Conservation (phyloP, 768 basidiomycete species). For the Suillus cothurnatus region DNA sequence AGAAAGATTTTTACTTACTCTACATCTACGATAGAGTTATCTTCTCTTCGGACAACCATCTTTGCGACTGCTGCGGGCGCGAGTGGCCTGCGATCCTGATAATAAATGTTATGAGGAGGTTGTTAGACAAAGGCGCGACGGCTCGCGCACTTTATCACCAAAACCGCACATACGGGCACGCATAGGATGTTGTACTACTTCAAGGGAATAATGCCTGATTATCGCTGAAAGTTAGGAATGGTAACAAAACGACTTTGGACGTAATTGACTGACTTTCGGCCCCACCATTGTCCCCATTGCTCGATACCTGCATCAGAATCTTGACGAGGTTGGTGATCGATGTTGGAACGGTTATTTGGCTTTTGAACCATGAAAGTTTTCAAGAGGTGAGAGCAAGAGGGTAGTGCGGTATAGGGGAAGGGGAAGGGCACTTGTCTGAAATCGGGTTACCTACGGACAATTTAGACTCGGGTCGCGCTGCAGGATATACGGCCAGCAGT, state of each 20-base stretch:
- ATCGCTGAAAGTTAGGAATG: slow-evolving; percentile 13
- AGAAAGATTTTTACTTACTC: slow-evolving; percentile 55
- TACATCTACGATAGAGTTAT: slow-evolving; percentile 68
- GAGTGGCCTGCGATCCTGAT: slow-evolving; percentile 86
- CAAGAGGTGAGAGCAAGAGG: not conserved
- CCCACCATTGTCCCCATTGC: slow-evolving; percentile 72
- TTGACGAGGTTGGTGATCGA: slow-evolving; percentile 24
- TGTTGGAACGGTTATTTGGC: slow-evolving; percentile 44
- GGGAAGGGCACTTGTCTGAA: slow-evolving; percentile 5
- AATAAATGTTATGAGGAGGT: slow-evolving; percentile 19
- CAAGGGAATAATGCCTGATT: slow-evolving; percentile 77
- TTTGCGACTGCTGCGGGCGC: slow-evolving; percentile 90
- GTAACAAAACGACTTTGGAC: slow-evolving; percentile 5
- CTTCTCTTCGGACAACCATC: slow-evolving; percentile 71
- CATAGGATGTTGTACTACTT: slow-evolving; percentile 85
- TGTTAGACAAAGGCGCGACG: slow-evolving; percentile 14
- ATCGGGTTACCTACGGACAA: not conserved
- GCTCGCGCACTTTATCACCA: slow-evolving; percentile 79
- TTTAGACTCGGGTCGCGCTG: slow-evolving; percentile 13
- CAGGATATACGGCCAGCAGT: slow-evolving; percentile 11
- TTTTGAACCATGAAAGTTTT: slow-evolving; percentile 65
- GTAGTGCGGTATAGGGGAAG: slow-evolving; percentile 5
- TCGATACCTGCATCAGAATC: slow-evolving; percentile 47
- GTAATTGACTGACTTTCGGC: slow-evolving; percentile 52
- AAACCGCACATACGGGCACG: slow-evolving; percentile 96